Evolutionary conservation across 805 yeast species (phyloP), one percentile per base, ranked within the genome.

Genomic region (Metschnikowia lachancei): DNA sequence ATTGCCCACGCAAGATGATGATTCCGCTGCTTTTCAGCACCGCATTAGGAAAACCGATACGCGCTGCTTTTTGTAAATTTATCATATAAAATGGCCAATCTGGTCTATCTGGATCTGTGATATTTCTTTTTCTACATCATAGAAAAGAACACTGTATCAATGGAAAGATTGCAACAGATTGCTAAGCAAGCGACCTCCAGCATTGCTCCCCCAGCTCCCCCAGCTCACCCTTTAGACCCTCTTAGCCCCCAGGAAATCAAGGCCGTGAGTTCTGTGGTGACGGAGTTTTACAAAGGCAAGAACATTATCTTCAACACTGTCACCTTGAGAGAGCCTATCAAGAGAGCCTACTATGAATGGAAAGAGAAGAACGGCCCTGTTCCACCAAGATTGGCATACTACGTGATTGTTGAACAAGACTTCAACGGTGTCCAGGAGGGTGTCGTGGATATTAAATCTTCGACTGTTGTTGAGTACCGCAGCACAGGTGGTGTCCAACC

Each of bases 211-310:
- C 83, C 84, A 39, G 68, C 81, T 41, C 61, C 71, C 3, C 83
- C 86, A 49, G 69, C 69, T 13, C 86, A 83, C 65, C 88, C 88
- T 13, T 70, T 84, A 61, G 91, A 85, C 67, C 92, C 91, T 10
- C 76, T 85, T 52, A 67, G 83, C 39, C 74, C 78, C 20, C 76
- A 61, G 43, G 92, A 85, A 68, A 81, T 85, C 61, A 72, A 74
- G 57, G 72, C 78, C 12, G 82, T 77, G 22, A 73, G 85, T n/a
- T 60, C 65, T 33, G 63, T 81, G 39, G 70, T 85, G 49, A 77
- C 75, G 61, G 65, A 68, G 19, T 61, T 76, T 51, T 80, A 72
- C 56, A 61, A 67, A 39, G 78, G 78, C 17, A 70, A 64, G 41
- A 52, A 58, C 19, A 68, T 84, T 50, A 59, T 74, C 32, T 85